Base-by-base conservation (phyloP, 2,329 filamentous ascomycete species). In the Trichoderma polysporum region DNA sequence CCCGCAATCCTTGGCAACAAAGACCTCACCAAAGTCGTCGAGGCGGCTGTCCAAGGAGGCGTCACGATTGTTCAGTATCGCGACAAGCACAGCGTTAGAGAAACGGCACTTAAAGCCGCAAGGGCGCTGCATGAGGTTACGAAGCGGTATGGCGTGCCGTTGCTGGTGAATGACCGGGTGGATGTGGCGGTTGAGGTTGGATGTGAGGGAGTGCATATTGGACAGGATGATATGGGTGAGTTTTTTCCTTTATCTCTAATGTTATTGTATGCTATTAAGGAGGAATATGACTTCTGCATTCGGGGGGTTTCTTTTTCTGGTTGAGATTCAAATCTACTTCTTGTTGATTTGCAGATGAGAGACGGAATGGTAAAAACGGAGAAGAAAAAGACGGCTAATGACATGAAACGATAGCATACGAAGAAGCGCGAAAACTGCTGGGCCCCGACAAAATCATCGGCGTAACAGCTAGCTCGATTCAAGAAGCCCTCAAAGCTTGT, bases 141-240 rank as follows among this genome's bases (percentile, higher is more conserved):
- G 22, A 82, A 82, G 70, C 82, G 82, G 54, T 84, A 91, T 74
- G 83, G 83, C 17, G 87, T 97, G 3, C 94, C 94, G 33, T 85
- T 98, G 66, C 82, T 98, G 64, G 93, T 98, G 81, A 98, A 98
- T 76, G 95, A 98, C 77, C 88, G 94, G 13, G 86, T 97, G 6
- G 94, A 97, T 76, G 92, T 98, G 29, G 94, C 93, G 9, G 84
- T 93, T 19, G 93, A 93, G 15, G 86, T 94, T 50, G 91, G 89
- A 13, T 95, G 92, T 66, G 94, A 97, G 80, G 95, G 95, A 53
- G 93, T 97, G 9, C 95, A 98, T 77, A 86, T 98, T 58, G 95
- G 95, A 7, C 94, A 98, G 81, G 94, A 97, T 84, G 94, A 98
- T 77, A 90, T 97, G 83, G 84, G 90, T 91, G 78, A 71, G 84